Conservation (phyloP, 2,329 filamentous ascomycete species). For the Hortaea werneckii region DNA sequence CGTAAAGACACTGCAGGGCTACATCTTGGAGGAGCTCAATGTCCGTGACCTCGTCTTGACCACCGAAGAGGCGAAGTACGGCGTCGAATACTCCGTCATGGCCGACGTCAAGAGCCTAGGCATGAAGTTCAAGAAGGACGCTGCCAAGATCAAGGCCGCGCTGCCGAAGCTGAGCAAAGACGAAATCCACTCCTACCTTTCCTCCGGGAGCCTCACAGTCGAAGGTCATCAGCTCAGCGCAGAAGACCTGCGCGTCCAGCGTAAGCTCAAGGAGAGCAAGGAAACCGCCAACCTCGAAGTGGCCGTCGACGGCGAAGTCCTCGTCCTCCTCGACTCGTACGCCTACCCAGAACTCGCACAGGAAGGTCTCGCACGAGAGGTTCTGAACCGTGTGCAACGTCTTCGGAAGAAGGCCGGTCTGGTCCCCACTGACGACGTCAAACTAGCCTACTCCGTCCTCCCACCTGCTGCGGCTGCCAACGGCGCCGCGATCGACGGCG, state of each 20-base stretch:
- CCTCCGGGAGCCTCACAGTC: slow-evolving; percentile 64
- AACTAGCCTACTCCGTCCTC: slow-evolving; percentile 82
- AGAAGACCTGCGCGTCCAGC: slow-evolving; percentile 74
- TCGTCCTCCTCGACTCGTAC: slow-evolving; percentile 79
- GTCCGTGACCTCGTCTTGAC: slow-evolving; percentile 75
- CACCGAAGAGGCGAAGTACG: slow-evolving; percentile 79
- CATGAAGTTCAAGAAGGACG: slow-evolving; percentile 96
- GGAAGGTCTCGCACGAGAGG: slow-evolving; percentile 81
- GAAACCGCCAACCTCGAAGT: slow-evolving; percentile 68
- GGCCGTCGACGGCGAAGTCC: slow-evolving; percentile 79
- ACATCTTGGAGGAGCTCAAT: slow-evolving; percentile 87
- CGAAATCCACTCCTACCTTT: slow-evolving; percentile 69
- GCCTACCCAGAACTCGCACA: slow-evolving; percentile 76
- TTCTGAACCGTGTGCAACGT: slow-evolving; percentile 86
- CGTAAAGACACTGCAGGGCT: slow-evolving; percentile 72
- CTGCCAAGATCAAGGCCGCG: slow-evolving; percentile 81
- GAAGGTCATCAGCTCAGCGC: slow-evolving; percentile 75
- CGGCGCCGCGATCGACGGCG: slow-evolving; percentile 13
- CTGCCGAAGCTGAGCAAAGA: slow-evolving; percentile 68
- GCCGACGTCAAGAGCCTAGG: slow-evolving; percentile 92
- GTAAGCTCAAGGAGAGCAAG: slow-evolving; percentile 64
- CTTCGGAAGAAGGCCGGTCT: slow-evolving; percentile 89
- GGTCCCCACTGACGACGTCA: slow-evolving; percentile 83
- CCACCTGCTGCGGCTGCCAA: slow-evolving; percentile 26
- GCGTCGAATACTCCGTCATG: slow-evolving; percentile 79